Conservation (phyloP, 768 basidiomycete species). For the Auricularia sp. region DNA sequence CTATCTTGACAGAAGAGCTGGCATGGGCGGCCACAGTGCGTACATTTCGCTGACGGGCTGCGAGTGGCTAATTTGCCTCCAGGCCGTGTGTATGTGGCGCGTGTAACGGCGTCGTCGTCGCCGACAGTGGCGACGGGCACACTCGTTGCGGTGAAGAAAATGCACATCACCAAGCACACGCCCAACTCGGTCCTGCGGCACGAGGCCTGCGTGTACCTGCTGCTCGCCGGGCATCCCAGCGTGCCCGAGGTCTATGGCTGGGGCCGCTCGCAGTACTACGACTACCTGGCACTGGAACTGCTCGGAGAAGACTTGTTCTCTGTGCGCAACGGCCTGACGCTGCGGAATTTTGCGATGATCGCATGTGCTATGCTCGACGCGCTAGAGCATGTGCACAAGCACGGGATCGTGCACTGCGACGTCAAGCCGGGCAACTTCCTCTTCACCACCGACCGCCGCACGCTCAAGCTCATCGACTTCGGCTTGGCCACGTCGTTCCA, state of each 20-base stretch:
- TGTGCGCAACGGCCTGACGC: neutral
- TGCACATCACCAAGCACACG: neutral
- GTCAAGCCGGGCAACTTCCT: neutral
- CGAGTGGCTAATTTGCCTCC: no score
- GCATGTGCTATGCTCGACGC: neutral
- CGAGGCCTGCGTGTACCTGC: neutral
- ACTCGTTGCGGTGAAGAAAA: neutral
- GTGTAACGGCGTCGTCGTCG: neutral
- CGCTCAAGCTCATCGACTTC: slow-evolving; percentile 44
- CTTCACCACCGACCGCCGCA: neutral
- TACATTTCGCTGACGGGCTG: no score
- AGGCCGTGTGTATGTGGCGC: neutral
- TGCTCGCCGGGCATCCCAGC: neutral
- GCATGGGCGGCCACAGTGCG: no score
- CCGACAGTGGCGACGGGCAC: neutral
- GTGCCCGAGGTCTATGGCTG: neutral
- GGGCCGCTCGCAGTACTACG: neutral
- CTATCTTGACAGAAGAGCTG: no score
- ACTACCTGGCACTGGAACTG: neutral
- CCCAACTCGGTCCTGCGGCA: neutral
- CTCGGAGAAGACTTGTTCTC: neutral
- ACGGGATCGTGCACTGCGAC: neutral
- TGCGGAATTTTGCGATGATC: neutral
- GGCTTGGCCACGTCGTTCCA: slow-evolving; percentile 74
- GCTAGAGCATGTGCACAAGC: neutral